Base-by-base conservation (phyloP, 345 rosid genomes). In the Eucalyptus cloeziana region DNA sequence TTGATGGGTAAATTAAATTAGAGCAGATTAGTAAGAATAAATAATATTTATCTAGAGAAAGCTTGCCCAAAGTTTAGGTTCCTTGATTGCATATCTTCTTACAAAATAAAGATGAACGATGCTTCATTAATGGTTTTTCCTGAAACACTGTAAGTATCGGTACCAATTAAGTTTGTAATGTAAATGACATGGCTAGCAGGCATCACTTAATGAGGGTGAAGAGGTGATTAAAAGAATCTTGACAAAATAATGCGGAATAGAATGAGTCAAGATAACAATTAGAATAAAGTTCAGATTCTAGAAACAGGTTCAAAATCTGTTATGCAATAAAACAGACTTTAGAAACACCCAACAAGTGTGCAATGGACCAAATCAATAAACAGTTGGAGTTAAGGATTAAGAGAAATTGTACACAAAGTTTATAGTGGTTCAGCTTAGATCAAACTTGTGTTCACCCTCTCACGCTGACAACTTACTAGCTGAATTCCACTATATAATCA, bases 401-500 rank as follows among this genome's bases (percentile, higher is more conserved):
- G 58, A 52, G 58, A 0, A 52, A 52, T 52, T 52, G 24, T 52
- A 52, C 2, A 52, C 24, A 52, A 52, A 7, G 1, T 52, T 52
- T 52, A 52, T 7, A 52, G 10, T 7, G 1, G 58, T 52, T 52
- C 4, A 2, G 10, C 4, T 52, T 52, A 52, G 24, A 52, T 19
- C 24, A 52, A 52, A 24, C 24, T 52, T 3, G 0, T 52, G 58
- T 19, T 2, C 58, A 52, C 10, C 1, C 1, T 52, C 24, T 1
- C 24, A 52, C 0, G 24, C 4, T 0, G 0, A 19, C 1, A 52
- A 52, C 1, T 1, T 52, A 52, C 2, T 19, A 0, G 4, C 0
- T 52, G 58, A 2, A 19, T 52, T 52, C 10, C 4, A 52, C 10
- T 52, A 52, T 52, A 52, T 52, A 52, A 52, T 52, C 24, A 52